A percentile compares a stretch with the other conserved stretches of the same genome.
Evolutionary conservation across 2,329 filamentous ascomycete genomes (phyloP).

Genomic region (Microdochium nivale): DNA sequence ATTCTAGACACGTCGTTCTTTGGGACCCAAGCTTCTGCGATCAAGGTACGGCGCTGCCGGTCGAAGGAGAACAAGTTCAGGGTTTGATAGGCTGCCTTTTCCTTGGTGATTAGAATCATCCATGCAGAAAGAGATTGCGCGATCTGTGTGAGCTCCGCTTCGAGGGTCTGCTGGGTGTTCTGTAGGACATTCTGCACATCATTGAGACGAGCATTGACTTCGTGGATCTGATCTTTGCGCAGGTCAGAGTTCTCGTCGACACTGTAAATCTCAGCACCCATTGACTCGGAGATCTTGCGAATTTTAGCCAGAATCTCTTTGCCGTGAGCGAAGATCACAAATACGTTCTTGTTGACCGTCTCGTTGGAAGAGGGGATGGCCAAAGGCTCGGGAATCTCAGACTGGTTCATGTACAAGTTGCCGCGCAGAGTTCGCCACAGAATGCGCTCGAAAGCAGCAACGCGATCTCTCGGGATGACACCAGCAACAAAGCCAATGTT

Average conservation of each 20-base stretch:
- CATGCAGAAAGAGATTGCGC: constrained; percentile 86
- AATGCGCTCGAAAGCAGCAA: constrained; percentile 93
- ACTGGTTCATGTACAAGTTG: constrained; percentile 99
- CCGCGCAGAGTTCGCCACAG: constrained; percentile 94
- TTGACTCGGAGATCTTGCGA: constrained; percentile 95
- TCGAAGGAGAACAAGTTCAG: constrained; percentile 97
- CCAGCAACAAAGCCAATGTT: constrained; percentile 98
- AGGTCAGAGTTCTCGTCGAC: constrained; percentile 97
- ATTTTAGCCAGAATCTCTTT: constrained; percentile 99
- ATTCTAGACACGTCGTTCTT: constrained; percentile 84
- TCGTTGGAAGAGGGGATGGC: constrained; percentile 91
- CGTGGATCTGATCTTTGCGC: constrained; percentile 89
- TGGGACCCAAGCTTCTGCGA: constrained; percentile 95
- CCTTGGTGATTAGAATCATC: constrained; percentile 97
- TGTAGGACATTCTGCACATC: constrained; percentile 87
- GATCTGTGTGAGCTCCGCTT: constrained; percentile 89
- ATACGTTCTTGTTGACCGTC: constrained; percentile 91
- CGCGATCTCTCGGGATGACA: constrained; percentile 86
- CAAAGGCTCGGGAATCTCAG: constrained; percentile 90
- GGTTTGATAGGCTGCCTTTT: constrained; percentile 95
- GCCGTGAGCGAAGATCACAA: constrained; percentile 97
- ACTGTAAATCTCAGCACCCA: constrained; percentile 90
- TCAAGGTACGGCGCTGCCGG: constrained; percentile 87
- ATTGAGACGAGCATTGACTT: constrained; percentile 87
- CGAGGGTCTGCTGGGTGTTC: constrained; percentile 91